Percentiles rank a stretch among this genome's conserved stretches.
phyloP scores from a whole-genome alignment of 495 filamentous ascomycete species.

The Aspergillus haitiensis region DNA sequence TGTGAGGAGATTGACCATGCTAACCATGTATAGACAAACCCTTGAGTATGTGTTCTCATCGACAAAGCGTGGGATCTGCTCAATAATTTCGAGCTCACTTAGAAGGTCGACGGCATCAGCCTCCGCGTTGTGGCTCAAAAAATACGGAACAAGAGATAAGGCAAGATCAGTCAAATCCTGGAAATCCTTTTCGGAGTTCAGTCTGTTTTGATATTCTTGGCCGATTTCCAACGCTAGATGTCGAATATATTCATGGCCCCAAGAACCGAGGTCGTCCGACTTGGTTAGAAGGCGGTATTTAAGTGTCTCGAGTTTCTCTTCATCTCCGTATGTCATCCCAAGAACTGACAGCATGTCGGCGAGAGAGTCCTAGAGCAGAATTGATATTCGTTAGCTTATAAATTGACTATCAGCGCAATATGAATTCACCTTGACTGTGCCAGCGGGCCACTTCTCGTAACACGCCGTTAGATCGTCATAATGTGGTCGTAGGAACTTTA shows the following conservation, averaged over 20 bases:
- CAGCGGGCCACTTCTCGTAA: slow-evolving; percentile 84
- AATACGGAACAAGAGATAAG: slow-evolving; percentile 83
- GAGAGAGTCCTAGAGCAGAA: slow-evolving; percentile 60
- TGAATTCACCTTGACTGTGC: slow-evolving; percentile 70
- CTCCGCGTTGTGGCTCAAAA: slow-evolving; percentile 95
- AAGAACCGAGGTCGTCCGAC: slow-evolving; percentile 88
- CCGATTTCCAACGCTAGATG: slow-evolving; percentile 96
- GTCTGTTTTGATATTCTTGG: slow-evolving; percentile 81
- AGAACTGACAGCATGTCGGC: slow-evolving; percentile 96
- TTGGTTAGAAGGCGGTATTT: slow-evolving; percentile 92
- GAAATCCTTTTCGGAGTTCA: slow-evolving; percentile 60
- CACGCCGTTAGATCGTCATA: slow-evolving; percentile 81
- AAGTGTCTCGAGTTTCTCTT: slow-evolving; percentile 90
- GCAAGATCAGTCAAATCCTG: slow-evolving; percentile 82
- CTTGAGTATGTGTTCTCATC: slow-evolving; percentile 92
- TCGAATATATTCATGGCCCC: slow-evolving; percentile 98
- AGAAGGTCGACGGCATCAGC: slow-evolving; percentile 96
- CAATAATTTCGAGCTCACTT: slow-evolving; percentile 95
- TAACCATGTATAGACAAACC: slow-evolving; percentile 97
- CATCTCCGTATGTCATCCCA: slow-evolving; percentile 98
- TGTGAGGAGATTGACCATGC: slow-evolving; percentile 96
- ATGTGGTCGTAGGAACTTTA: slow-evolving; percentile 96
- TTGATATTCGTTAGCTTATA: not conserved
- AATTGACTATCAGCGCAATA: not conserved
- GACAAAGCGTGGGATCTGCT: slow-evolving; percentile 81